A percentile compares a stretch with the other conserved stretches of the same genome.
phyloP scores from a whole-genome alignment of 2,329 filamentous ascomycete species.

The Ophiocordyceps camponoti-leonardi region DNA sequence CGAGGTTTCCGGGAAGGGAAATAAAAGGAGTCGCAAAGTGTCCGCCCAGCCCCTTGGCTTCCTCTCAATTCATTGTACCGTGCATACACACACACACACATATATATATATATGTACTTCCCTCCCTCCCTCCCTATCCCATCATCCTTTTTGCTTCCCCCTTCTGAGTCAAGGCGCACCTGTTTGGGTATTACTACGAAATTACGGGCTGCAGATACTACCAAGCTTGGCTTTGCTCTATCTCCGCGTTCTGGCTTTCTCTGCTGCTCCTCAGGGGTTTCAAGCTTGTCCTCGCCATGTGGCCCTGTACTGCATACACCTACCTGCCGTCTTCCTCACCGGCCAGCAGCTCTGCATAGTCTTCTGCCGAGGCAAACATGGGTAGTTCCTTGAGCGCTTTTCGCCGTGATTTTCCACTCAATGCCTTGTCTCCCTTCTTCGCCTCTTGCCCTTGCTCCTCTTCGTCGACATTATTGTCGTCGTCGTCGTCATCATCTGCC shows the following conservation, averaged over 20 bases:
- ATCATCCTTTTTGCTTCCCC: too few species aligned
- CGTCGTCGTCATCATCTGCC: slow-evolving; percentile 18
- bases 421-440: slow-evolving; percentile 4
- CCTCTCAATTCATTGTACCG: too few species aligned
- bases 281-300: neutral
- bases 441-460: slow-evolving; percentile 43
- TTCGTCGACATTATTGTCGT: slow-evolving; percentile 28
- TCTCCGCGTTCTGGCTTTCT: neutral
- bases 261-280: neutral
- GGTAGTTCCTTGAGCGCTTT: slow-evolving; percentile 80
- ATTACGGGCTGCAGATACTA: neutral
- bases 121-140: too few species aligned
- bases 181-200: too few species aligned
- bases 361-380: slow-evolving; percentile 82
- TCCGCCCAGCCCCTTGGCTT: too few species aligned
- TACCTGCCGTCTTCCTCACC: slow-evolving; percentile 43
- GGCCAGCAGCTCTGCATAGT: slow-evolving; percentile 75
- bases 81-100: too few species aligned
- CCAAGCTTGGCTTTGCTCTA: neutral
- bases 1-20: too few species aligned
- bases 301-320: neutral
- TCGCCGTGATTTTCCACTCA: slow-evolving; percentile 36
- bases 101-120: too few species aligned
- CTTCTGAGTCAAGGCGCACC: neutral
- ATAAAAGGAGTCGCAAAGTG: too few species aligned